Evolutionary conservation across 805 yeast species (phyloP).

Genomic region (Barnettozyma californica): DNA sequence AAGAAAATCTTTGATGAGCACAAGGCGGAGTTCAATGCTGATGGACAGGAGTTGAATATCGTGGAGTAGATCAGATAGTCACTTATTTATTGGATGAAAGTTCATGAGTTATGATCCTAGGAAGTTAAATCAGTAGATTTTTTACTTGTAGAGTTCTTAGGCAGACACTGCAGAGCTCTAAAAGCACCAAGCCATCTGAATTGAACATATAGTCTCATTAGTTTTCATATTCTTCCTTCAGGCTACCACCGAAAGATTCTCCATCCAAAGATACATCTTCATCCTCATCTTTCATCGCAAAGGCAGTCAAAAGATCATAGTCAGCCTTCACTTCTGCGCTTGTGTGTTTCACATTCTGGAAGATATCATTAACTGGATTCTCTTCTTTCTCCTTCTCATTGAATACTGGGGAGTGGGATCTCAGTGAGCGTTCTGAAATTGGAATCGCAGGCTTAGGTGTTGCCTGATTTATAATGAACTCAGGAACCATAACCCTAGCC

Average conservation of each 20-base stretch:
- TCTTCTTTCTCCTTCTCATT: background rate
- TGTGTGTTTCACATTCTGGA: background rate
- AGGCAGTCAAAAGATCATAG: background rate
- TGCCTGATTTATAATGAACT: constrained; percentile 13
- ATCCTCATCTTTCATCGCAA: background rate
- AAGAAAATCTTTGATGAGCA: constrained; percentile 60
- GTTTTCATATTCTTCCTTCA: too few relatives aligned
- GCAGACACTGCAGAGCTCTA: background rate
- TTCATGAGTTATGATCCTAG: background rate
- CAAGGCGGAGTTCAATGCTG: constrained; percentile 41
- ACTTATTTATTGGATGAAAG: background rate
- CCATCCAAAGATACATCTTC: background rate
- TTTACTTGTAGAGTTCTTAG: background rate
- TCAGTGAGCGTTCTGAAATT: constrained; percentile 9
- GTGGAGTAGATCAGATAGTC: constrained; percentile 14
- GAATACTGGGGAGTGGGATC: constrained; percentile 10
- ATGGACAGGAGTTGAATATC: constrained; percentile 17
- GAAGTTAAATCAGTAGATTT: background rate
- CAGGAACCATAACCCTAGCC: constrained; percentile 60
- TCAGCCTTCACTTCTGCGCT: background rate
- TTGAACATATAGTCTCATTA: background rate
- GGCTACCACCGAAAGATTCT: too few relatives aligned
- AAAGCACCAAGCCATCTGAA: background rate
- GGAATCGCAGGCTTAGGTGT: background rate
- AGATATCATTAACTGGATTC: constrained; percentile 3